phyloP scores from a whole-genome alignment of 129 eudicot species.

The Mikania micrantha region DNA sequence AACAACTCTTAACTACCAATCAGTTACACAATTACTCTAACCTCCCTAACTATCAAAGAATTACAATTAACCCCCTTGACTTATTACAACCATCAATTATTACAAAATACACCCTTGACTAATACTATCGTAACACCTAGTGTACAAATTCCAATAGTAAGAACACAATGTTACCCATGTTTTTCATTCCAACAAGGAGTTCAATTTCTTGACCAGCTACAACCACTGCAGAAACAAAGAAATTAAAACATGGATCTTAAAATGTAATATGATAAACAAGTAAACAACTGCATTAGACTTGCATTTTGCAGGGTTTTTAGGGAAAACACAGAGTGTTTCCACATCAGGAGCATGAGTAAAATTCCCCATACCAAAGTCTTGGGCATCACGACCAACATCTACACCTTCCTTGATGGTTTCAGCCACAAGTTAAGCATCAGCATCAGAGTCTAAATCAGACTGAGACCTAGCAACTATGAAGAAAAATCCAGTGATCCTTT shows the following conservation, averaged over 20 bases:
- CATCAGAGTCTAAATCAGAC: conserved; percentile 53
- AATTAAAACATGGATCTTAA: not conserved
- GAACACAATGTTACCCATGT: conserved; percentile 48
- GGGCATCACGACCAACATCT: conserved; percentile 68
- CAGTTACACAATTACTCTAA: too few relatives aligned
- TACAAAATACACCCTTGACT: too few relatives aligned
- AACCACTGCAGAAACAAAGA: conserved; percentile 47
- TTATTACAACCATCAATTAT: too few relatives aligned
- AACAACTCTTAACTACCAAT: too few relatives aligned
- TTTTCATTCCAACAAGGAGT: conserved; percentile 72
- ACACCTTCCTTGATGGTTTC: conserved; percentile 49
- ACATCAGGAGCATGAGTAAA: conserved; percentile 75
- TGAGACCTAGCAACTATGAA: conserved; percentile 72
- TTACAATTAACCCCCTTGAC: too few relatives aligned
- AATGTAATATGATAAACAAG: not conserved
- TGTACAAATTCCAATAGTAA: not conserved
- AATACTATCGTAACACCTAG: too few relatives aligned
- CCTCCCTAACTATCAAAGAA: too few relatives aligned
- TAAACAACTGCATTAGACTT: conserved; percentile 10
- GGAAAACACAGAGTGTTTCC: conserved; percentile 88
- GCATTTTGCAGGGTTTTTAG: conserved; percentile 65
- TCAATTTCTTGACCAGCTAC: conserved; percentile 78
- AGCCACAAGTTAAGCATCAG: conserved; percentile 31
- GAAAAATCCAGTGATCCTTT: conserved; percentile 10
- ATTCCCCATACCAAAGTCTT: conserved; percentile 53